A percentile compares a stretch with the other conserved stretches of the same genome.
Evolutionary conservation across 257 asterid genomes (phyloP).

Genomic region (Salvia rosmarinus): DNA sequence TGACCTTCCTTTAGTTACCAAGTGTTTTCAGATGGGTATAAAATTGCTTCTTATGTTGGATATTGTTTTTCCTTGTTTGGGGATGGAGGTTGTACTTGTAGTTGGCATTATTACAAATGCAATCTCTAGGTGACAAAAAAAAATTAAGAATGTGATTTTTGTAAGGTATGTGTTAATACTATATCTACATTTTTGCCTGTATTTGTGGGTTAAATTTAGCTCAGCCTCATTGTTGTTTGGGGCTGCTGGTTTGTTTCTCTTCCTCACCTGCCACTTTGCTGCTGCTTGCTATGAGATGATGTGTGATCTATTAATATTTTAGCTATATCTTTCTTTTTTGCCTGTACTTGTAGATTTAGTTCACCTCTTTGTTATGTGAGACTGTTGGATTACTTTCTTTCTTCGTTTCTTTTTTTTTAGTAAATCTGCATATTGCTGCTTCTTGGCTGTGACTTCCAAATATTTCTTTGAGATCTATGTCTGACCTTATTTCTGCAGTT

Average conservation of each 20-base stretch:
- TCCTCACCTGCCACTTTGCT: not conserved
- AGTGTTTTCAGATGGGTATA: not conserved
- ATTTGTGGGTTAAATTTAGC: slow-evolving; percentile 14
- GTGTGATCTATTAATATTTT: not conserved
- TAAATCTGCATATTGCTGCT: not conserved
- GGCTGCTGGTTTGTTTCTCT: slow-evolving; percentile 17
- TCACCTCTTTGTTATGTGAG: not conserved
- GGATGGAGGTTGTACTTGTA: slow-evolving; percentile 15
- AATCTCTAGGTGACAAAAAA: slow-evolving; percentile 2
- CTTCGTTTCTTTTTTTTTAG: too few relatives aligned
- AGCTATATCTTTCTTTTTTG: not conserved
- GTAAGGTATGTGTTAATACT: slow-evolving; percentile 14
- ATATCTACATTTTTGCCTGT: not conserved
- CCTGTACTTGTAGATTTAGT: not conserved
- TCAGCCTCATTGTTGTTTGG: not conserved
- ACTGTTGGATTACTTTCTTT: not conserved
- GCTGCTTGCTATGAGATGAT: slow-evolving; percentile 6
- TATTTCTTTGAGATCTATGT: slow-evolving; percentile 13
- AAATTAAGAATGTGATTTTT: slow-evolving; percentile 11
- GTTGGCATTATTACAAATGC: not conserved
- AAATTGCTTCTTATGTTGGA: slow-evolving; percentile 5
- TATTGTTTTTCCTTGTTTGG: not conserved
- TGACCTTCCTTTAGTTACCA: slow-evolving; percentile 16
- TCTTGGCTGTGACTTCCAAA: slow-evolving; percentile 3
- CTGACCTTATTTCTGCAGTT: not conserved